phyloP scores from a whole-genome alignment of 2,329 filamentous ascomycete genomes.

The Huntiella omanensis region DNA sequence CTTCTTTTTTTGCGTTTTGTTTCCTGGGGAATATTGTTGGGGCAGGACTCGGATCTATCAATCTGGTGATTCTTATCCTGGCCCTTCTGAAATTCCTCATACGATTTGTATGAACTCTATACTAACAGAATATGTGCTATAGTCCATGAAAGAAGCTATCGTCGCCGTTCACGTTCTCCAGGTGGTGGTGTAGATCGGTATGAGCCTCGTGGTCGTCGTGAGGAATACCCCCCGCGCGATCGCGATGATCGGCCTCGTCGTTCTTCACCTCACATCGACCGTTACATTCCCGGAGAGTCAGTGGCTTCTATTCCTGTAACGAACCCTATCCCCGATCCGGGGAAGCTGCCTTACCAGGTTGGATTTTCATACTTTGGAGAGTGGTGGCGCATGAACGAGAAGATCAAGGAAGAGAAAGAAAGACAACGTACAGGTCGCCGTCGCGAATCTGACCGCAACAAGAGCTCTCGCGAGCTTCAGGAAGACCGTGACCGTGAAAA shows the following conservation, averaged over 20 bases:
- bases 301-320: constrained; percentile 20
- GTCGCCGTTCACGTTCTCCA: constrained; percentile 50
- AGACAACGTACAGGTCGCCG: constrained; percentile 49
- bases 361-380: constrained; percentile 75
- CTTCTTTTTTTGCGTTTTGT: background rate
- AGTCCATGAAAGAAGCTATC: constrained; percentile 37
- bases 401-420: constrained; percentile 67
- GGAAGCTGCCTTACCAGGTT: constrained; percentile 58
- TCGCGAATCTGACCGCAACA: constrained; percentile 42
- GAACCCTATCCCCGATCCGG: constrained; percentile 56
- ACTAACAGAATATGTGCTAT: constrained; percentile 9
- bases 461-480: constrained; percentile 43
- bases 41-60: background rate
- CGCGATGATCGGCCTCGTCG: constrained; percentile 37
- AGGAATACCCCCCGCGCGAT: constrained; percentile 40
- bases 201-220: constrained; percentile 45
- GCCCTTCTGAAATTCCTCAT: background rate
- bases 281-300: constrained; percentile 59
- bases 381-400: constrained; percentile 71
- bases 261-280: constrained; percentile 55
- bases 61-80: background rate
- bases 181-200: constrained; percentile 50
- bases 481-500: constrained; percentile 68
- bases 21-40: background rate
- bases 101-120: background rate